Conservation (phyloP, 1,284 basidiomycete genomes). For the Ceratobasidium sp. region DNA sequence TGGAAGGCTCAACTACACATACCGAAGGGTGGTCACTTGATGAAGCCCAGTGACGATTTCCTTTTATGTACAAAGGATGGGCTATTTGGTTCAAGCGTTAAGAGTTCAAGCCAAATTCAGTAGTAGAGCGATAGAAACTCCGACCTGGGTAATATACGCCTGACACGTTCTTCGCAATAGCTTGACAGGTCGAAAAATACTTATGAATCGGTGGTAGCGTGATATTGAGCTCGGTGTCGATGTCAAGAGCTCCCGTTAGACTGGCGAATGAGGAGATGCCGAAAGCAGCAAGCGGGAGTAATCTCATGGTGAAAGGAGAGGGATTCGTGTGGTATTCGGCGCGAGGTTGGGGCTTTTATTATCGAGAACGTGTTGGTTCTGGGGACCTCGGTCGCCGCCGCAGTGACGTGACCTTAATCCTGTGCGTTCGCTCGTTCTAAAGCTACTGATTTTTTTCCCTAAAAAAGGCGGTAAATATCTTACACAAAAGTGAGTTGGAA, state of each 20-base stretch:
- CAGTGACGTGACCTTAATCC: too few species aligned
- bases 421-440: too few species aligned
- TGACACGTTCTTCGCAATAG: not conserved
- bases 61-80: conserved; percentile 29
- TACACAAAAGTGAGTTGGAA: too few species aligned
- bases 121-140: not conserved
- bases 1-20: conserved; percentile 33
- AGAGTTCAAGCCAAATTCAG: not conserved
- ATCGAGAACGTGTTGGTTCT: not conserved
- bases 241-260: not conserved
- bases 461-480: too few species aligned
- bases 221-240: too few species aligned
- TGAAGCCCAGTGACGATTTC: conserved; percentile 38
- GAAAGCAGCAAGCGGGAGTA: not conserved
- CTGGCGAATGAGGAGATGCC: not conserved
- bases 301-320: not conserved
- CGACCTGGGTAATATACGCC: not conserved
- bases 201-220: not conserved
- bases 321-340: not conserved
- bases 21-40: conserved; percentile 22
- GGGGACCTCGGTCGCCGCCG: too few species aligned
- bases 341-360: not conserved
- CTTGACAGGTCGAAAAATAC: not conserved
- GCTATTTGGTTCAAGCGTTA: not conserved
- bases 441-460: too few species aligned